These are phyloP conservation scores for Trifolium subterraneum DNA, from an alignment of 306 rosid genomes.

Conservation along the genomic window DNA sequence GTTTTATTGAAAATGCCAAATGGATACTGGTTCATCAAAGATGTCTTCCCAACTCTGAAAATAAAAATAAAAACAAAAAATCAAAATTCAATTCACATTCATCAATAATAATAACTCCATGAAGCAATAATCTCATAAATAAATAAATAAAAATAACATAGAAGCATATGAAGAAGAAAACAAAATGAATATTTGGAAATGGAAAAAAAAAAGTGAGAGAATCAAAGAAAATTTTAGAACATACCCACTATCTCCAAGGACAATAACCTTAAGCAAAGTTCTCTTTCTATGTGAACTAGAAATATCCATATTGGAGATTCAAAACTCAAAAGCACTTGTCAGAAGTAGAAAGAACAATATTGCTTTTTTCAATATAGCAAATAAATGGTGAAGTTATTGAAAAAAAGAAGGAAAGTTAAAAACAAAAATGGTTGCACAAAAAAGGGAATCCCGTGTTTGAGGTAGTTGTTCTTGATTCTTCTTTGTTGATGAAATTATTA, in stretches of 20 bases:
- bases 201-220: background rate
- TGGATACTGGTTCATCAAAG: slow-evolving; percentile 95
- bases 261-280: slow-evolving; percentile 82
- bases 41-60: slow-evolving; percentile 93
- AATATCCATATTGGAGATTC: slow-evolving; percentile 55
- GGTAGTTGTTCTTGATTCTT: slow-evolving; percentile 48
- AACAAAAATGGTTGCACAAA: slow-evolving; percentile 8
- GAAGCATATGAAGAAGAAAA: background rate
- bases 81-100: slow-evolving; percentile 13
- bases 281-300: slow-evolving; percentile 58
- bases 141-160: background rate
- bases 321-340: slow-evolving; percentile 11
- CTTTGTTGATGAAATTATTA: slow-evolving; percentile 35
- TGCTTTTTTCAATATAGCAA: slow-evolving; percentile 2
- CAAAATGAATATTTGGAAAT: background rate
- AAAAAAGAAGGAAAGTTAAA: slow-evolving; percentile 20
- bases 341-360: background rate
- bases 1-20: slow-evolving; percentile 32
- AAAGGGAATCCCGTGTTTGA: slow-evolving; percentile 40
- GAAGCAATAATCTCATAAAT: background rate
- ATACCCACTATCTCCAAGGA: slow-evolving; percentile 97
- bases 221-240: background rate
- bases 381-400: slow-evolving; percentile 20
- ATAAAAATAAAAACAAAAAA: slow-evolving; percentile 10
- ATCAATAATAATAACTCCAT: background rate